These are phyloP conservation scores for Trypanosoma theileri DNA, from an alignment of 208 protist species.

Conservation along the genomic window DNA sequence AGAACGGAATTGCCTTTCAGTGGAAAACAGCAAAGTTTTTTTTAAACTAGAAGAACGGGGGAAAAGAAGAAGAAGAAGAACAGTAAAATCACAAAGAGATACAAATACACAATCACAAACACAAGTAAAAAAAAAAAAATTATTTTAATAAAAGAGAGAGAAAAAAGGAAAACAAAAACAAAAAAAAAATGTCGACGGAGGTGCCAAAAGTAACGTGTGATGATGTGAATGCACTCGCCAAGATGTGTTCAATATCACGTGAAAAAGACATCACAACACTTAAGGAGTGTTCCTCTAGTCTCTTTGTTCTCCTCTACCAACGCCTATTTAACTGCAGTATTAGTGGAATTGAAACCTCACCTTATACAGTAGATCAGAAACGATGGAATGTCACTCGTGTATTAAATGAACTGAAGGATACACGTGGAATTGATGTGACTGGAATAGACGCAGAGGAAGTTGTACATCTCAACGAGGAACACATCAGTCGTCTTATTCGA, in stretches of 20 bases:
- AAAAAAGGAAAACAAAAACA: neutral
- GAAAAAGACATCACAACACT: constrained; percentile 63
- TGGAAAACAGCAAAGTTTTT: too few species aligned
- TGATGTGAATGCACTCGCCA: constrained; percentile 64
- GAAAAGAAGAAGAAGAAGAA: neutral
- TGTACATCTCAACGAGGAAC: constrained; percentile 73
- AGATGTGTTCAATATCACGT: constrained; percentile 52
- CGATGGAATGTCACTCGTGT: constrained; percentile 72
- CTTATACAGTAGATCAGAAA: constrained; percentile 78
- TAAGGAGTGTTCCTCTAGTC: constrained; percentile 82
- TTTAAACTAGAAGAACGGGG: too few species aligned
- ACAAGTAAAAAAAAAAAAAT: neutral
- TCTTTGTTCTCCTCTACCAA: constrained; percentile 87
- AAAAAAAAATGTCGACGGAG: constrained; percentile 15
- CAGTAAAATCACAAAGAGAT: neutral
- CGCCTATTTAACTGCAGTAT: constrained; percentile 78
- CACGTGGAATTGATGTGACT: constrained; percentile 49
- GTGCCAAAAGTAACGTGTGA: constrained; percentile 25
- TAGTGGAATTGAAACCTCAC: constrained; percentile 58
- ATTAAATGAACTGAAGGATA: constrained; percentile 60
- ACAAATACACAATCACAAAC: neutral
- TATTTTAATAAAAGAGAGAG: neutral
- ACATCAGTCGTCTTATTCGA: constrained; percentile 81
- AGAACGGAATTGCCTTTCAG: neutral
- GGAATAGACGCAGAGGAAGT: constrained; percentile 75